Evolutionary conservation across 2,329 filamentous ascomycete species (phyloP), one percentile per base, ranked within the genome.

Genomic region (Fusarium penzigii): DNA sequence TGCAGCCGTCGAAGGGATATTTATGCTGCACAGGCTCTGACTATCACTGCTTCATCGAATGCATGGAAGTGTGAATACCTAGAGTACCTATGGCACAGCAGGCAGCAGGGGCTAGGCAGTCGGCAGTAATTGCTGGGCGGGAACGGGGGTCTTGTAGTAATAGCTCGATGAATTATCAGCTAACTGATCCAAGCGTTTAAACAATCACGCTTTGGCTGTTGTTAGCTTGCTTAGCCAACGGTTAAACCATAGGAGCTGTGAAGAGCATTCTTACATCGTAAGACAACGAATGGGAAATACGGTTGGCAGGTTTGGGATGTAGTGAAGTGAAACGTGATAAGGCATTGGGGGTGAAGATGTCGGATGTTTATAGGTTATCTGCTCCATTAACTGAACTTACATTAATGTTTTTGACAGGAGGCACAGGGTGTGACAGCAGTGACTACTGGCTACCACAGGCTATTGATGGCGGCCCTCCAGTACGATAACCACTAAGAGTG

Each of bases 41-140:
- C 5, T 14, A 14, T 36, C 32, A 14, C 32, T 36, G 32, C 13
- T 14, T 36, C 9, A 12, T 36, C 10, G 32, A 36, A 25, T 25
- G 20, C 20, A 25, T 25, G 20, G 5, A 25, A 25, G 20, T 25
- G 20, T 25, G 20, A 25, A 25, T 25, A 25, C 20, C 25, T 6
- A 12, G 32, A 36, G 13, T 36, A n/a, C n/a, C n/a, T n/a, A 14
- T 38, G 34, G 34, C 17, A 16, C 17, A 46, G 17, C 36, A 46
- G 44, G 44, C 44, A 46, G 44, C 44, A 46, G 32, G 39, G 44
- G 44, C 44, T 29, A 46, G 38, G 44, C 20, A 46, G 44, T 46
- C 44, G 10, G 10, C 32, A 14, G 13, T 9, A 36, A 36, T 36
- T 4, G 13, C 32, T 36, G 10, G 29, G 29, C 7, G 29, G 29